Evolutionary conservation across 202 grass and related monocot genomes (phyloP).

Genomic region (Elaeis oleifera): DNA sequence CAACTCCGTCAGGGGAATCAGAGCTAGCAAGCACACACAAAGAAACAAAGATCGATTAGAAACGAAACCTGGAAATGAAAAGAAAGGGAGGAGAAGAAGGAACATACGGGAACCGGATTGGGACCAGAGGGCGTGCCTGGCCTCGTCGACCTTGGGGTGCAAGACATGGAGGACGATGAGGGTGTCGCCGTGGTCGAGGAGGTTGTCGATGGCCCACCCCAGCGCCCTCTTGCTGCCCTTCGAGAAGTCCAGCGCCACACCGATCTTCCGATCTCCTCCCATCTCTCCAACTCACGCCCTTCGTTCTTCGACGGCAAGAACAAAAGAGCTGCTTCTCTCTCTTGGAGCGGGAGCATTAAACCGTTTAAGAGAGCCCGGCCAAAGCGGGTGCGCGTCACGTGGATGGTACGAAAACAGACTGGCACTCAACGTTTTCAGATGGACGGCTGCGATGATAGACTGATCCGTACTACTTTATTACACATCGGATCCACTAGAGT

Average conservation of each 20-base stretch:
- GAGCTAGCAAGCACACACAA: conserved; percentile 27
- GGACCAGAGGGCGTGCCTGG: conserved; percentile 41
- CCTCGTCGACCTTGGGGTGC: conserved; percentile 23
- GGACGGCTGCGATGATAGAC: no score
- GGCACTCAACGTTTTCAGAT: no score
- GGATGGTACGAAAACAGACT: no score
- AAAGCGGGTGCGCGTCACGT: no score
- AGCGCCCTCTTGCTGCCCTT: conserved; percentile 71
- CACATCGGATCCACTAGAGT: no score
- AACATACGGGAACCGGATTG: conserved; percentile 59
- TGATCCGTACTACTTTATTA: no score
- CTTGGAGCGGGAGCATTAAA: background rate
- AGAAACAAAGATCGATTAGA: no score
- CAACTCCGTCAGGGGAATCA: conserved; percentile 80
- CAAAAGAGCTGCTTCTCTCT: background rate
- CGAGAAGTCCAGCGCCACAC: conserved; percentile 86
- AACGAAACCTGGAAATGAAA: background rate
- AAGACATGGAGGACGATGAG: conserved; percentile 59
- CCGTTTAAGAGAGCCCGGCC: no score
- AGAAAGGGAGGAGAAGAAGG: background rate
- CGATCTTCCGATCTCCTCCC: conserved; percentile 45
- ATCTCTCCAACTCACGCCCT: conserved; percentile 15
- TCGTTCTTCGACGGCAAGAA: background rate
- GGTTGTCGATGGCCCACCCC: conserved; percentile 56
- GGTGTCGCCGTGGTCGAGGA: conserved; percentile 59